Evolutionary conservation across 2,329 filamentous ascomycete species (phyloP).

Genomic region (Botrytis medusae): DNA sequence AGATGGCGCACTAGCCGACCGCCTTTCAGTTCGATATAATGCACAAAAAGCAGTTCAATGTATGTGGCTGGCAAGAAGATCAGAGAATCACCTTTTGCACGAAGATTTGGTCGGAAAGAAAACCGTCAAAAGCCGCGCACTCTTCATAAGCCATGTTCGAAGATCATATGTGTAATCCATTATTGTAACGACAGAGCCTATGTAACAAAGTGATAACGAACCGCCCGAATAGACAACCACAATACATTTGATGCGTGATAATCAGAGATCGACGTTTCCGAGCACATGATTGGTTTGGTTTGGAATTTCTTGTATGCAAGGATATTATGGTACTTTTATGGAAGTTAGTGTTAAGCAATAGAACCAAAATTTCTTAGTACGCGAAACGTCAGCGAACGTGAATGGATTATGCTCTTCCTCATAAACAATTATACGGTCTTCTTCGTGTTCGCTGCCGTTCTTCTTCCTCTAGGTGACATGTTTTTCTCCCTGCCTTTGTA

Average conservation of each 20-base stretch:
- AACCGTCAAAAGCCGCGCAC: too few species aligned
- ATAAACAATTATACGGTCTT: not conserved
- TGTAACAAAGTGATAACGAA: not conserved
- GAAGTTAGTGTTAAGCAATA: not conserved
- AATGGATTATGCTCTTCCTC: not conserved
- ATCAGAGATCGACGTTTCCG: too few species aligned
- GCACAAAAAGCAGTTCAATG: not conserved
- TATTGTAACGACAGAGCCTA: not conserved
- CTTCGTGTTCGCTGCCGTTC: not conserved
- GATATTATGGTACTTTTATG: not conserved
- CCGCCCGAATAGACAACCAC: too few species aligned
- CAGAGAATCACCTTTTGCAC: not conserved
- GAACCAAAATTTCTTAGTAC: too few species aligned
- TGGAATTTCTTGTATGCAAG: not conserved
- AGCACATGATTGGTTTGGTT: not conserved
- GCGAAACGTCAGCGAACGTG: not conserved
- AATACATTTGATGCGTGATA: not conserved
- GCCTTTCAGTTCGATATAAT: not conserved
- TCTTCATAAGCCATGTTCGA: not conserved
- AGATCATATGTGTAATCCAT: not conserved
- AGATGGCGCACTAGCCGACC: not conserved
- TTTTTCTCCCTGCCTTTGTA: not conserved
- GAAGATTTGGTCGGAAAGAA: too few species aligned
- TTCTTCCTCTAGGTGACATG: not conserved
- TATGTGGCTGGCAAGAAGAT: not conserved